Base-by-base conservation (phyloP, 2,329 filamentous ascomycete species). In the Aspergillus unguis region DNA sequence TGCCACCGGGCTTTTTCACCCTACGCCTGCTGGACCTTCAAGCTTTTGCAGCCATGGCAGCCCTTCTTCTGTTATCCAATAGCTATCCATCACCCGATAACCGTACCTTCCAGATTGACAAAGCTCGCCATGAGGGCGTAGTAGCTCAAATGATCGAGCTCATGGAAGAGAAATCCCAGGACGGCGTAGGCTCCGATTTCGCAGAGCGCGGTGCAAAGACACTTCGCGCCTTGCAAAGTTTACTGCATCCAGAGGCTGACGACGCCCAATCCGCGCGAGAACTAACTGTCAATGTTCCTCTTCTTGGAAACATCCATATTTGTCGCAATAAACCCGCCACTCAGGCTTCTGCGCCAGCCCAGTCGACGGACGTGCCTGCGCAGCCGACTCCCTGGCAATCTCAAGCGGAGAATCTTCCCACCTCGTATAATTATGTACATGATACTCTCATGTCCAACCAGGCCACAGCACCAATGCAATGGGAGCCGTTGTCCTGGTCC, bases 271-370 rank as follows among this genome's bases (percentile, higher is more conserved):
- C 33, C 6, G 38, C 37, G 5, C 46, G 52, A 38, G 49, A 52
- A 29, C 9, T 60, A 33, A 54, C 57, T 2, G 23, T 59, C 17
- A 52, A 54, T n/a, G 58, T 60, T 3, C 58, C 58, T 5, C 51
- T 60, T 1, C 44, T 60, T 2, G 58, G 58, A 25, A 60, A 56
- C 25, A 44, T 60, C 2, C 57, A 59, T 26, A 48, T 60, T 38
- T 50, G 57, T n/a, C 57, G 58, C 4, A 60, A 60, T 9, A 3
- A 40, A 2, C 43, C 41, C 17, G 29, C 26, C 25, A 6, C 5
- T 1, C 41, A 37, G 17, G 5, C 36, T 4, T 11, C 37, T 6
- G 23, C 6, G 4, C n/a, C 46, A 3, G 28, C 2, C 2, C 51
- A 50, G 32, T 4, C 9, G 3, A 3, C 46, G 7, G 6, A 17